These are phyloP conservation scores for Aquilaria sinensis DNA, from an alignment of 345 rosid genomes.

Conservation along the genomic window DNA sequence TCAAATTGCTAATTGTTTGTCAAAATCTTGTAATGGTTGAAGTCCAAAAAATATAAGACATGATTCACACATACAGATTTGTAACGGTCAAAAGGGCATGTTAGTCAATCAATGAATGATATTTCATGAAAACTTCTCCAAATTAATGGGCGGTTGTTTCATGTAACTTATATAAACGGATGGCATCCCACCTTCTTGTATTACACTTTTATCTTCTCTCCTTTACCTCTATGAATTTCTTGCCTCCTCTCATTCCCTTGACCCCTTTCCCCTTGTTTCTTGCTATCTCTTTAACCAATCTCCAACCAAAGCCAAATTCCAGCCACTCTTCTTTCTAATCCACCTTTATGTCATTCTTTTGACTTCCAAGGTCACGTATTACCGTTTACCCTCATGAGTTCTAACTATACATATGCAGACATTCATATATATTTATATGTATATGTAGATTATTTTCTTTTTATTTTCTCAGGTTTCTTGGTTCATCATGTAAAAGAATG, in stretches of 20 bases:
- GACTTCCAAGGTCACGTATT: neutral
- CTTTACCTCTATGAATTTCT: neutral
- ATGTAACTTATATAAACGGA: conserved; percentile 25
- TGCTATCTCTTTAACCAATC: neutral
- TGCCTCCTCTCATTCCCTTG: neutral
- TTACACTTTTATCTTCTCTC: neutral
- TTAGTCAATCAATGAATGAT: too few species aligned
- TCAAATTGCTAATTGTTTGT: too few species aligned
- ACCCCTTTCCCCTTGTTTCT: neutral
- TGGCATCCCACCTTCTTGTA: neutral
- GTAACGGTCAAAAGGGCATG: too few species aligned
- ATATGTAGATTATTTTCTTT: neutral
- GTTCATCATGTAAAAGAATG: neutral
- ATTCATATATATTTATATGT: too few species aligned
- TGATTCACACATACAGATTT: too few species aligned
- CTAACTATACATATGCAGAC: too few species aligned
- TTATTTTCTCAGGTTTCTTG: neutral
- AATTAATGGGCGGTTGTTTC: too few species aligned
- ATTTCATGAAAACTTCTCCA: too few species aligned
- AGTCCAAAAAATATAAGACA: too few species aligned
- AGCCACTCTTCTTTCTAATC: neutral
- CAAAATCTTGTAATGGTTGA: too few species aligned
- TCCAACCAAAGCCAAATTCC: neutral
- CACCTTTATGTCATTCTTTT: neutral
- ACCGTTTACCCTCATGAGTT: neutral